Base-by-base conservation (phyloP, 176 grass and related monocot genomes). In the Phoenix roebelenii region DNA sequence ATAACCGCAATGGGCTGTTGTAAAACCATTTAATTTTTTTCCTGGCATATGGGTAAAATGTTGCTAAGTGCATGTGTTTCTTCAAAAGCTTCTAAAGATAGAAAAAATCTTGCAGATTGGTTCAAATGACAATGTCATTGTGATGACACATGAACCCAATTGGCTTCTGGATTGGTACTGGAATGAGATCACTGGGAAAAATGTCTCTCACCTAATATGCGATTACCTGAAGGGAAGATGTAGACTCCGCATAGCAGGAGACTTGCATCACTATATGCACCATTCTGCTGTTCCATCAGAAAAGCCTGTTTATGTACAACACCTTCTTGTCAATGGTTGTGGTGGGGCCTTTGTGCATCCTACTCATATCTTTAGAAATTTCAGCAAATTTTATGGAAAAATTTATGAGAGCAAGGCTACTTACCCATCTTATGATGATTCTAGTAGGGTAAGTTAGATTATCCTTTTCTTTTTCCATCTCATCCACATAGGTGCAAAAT, bases 161-260 rank as follows among this genome's bases (percentile, higher is more conserved):
- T 97, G 93, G 93, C 84, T 97, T 77, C 93, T 97, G 18, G 87
- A 97, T 77, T 92, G 93, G 93, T 97, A 97, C 63, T 97, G 93
- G 93, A 66, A 64, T 64, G 93, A 97, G 61, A 69, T 25, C 18
- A 91, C 73, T 62, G 93, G 93, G 19, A 74, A 79, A 69, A 97
- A 97, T 17, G 84, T 97, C 15, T 48, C 84, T 49, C 82, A 97
- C 80, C 77, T 97, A 56, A 97, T 97, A 60, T 56, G 50, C 9
- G 84, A 88, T 72, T 92, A 97, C 62, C 85, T 97, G 16, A 82
- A 57, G 35, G 93, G 87, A 69, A 77, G 87, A 64, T 98, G 93
- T 77, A 92, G 71, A 64, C 63, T 98, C 50, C 72, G 93, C 54
- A 92, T 98, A 69, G 93, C 93, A 70, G 93, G 93, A 5, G 93